Percentiles rank a stretch among this genome's conserved stretches.
phyloP scores from a whole-genome alignment of 2,329 filamentous ascomycete genomes.

The Fusarium stilboides region DNA sequence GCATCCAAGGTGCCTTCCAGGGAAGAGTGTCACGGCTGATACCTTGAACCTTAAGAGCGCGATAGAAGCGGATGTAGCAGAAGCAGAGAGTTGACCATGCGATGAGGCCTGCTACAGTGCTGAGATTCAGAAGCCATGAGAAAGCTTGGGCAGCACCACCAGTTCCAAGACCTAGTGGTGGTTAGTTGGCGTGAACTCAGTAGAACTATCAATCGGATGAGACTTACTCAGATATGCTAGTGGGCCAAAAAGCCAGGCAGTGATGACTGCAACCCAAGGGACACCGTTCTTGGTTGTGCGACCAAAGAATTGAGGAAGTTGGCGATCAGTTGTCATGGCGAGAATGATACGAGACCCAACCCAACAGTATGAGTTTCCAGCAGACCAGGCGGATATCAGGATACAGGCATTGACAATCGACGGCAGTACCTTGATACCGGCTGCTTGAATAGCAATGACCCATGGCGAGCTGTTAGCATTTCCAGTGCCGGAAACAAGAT shows the following conservation, averaged over 20 bases:
- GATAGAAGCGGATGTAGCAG: slow-evolving; percentile 72
- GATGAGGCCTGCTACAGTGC: slow-evolving; percentile 73
- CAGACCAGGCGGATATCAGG: slow-evolving; percentile 75
- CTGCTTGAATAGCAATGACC: slow-evolving; percentile 78
- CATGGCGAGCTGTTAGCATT: slow-evolving; percentile 71
- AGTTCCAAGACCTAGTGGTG: slow-evolving; percentile 33
- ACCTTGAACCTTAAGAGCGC: slow-evolving; percentile 63
- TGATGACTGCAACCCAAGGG: slow-evolving; percentile 68
- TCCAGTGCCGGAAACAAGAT: slow-evolving; percentile 62
- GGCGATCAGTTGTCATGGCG: slow-evolving; percentile 76
- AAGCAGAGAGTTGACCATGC: slow-evolving; percentile 73
- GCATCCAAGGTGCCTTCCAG: slow-evolving; percentile 68
- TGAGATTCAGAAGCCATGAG: slow-evolving; percentile 80
- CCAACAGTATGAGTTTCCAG: slow-evolving; percentile 69
- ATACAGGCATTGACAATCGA: slow-evolving; percentile 79
- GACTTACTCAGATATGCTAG: slow-evolving; percentile 79
- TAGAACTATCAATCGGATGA: rapidly evolving
- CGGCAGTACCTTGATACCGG: slow-evolving; percentile 74
- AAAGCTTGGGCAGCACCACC: slow-evolving; percentile 75
- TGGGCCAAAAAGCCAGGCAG: slow-evolving; percentile 72
- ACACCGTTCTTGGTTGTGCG: slow-evolving; percentile 74
- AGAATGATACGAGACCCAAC: slow-evolving; percentile 77
- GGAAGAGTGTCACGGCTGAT: slow-evolving; percentile 68
- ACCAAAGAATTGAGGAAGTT: slow-evolving; percentile 74
- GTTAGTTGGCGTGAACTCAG: background rate